Conservation (phyloP, 768 basidiomycete genomes). For the Hysterangium stoloniferum region DNA sequence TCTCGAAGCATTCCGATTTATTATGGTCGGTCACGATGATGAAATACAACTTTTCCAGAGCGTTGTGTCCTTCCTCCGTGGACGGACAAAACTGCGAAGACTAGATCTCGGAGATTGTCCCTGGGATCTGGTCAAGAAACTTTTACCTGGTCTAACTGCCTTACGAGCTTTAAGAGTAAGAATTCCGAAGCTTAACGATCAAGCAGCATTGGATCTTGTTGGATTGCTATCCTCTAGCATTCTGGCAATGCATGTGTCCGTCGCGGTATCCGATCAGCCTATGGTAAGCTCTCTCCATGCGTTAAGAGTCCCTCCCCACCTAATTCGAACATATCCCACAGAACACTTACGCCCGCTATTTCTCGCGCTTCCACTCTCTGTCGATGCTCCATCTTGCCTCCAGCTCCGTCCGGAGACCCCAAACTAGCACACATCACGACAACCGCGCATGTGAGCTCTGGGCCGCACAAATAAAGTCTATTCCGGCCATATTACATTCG, state of each 20-base stretch:
- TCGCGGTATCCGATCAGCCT: conserved; percentile 40
- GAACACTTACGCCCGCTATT: conserved; percentile 47
- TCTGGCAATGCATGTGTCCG: conserved; percentile 46
- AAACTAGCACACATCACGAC: conserved; percentile 34
- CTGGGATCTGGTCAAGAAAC: conserved; percentile 47
- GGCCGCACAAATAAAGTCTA: conserved; percentile 40
- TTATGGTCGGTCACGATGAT: conserved; percentile 57
- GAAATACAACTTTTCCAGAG: conserved; percentile 43
- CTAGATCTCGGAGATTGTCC: conserved; percentile 61
- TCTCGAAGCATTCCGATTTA: conserved; percentile 54
- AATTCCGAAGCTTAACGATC: conserved; percentile 41
- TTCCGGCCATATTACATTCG: conserved; percentile 42
- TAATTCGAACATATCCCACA: conserved; percentile 18
- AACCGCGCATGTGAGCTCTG: conserved; percentile 47
- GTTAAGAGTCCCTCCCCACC: neutral
- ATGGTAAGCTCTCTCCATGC: conserved; percentile 30
- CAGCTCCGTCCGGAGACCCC: conserved; percentile 39
- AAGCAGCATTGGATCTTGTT: conserved; percentile 32
- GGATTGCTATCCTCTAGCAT: conserved; percentile 33
- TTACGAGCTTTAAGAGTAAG: conserved; percentile 52
- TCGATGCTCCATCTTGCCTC: conserved; percentile 55
- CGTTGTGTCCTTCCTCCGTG: conserved; percentile 46
- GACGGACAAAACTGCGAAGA: conserved; percentile 40
- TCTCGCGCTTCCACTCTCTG: conserved; percentile 41
- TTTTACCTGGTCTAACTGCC: conserved; percentile 43